These are phyloP conservation scores for Pseudogymnoascus sp. DNA, from an alignment of 2,329 filamentous ascomycete genomes.

Conservation along the genomic window DNA sequence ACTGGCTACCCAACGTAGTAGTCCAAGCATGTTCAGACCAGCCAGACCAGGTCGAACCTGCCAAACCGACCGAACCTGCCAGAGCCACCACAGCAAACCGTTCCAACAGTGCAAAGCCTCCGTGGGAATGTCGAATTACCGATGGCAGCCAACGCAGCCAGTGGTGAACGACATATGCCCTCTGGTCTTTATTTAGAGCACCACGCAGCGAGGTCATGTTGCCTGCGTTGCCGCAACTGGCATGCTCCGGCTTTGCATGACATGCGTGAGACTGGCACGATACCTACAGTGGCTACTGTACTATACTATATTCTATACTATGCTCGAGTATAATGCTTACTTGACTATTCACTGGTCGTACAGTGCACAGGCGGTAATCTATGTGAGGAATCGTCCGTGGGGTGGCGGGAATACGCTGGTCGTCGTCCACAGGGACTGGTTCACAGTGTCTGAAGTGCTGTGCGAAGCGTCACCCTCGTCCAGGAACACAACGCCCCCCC, in stretches of 20 bases:
- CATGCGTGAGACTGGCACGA: not conserved
- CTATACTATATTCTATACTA: not conserved
- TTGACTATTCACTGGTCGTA: not conserved
- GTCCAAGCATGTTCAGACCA: not conserved
- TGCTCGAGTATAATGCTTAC: not conserved
- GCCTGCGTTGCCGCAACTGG: not conserved
- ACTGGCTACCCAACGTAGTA: not conserved
- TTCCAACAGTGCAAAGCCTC: not conserved
- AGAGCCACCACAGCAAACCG: not conserved
- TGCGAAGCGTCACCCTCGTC: not conserved
- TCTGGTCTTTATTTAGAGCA: conserved; percentile 2
- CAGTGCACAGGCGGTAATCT: not conserved
- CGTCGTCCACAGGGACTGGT: not conserved
- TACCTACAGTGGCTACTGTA: not conserved
- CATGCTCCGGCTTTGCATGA: not conserved
- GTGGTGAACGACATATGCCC: not conserved
- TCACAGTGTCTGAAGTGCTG: not conserved
- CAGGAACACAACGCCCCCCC: not conserved
- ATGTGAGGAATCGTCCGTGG: conserved; percentile 1
- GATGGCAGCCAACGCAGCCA: not conserved
- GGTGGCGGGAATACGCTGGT: not conserved
- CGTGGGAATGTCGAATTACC: not conserved
- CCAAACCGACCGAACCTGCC: not conserved
- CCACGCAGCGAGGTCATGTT: not conserved
- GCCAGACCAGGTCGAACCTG: not conserved